Evolutionary conservation across 768 basidiomycete species (phyloP), one percentile per base, ranked within the genome.

Genomic region (Auricularia heimuer): DNA sequence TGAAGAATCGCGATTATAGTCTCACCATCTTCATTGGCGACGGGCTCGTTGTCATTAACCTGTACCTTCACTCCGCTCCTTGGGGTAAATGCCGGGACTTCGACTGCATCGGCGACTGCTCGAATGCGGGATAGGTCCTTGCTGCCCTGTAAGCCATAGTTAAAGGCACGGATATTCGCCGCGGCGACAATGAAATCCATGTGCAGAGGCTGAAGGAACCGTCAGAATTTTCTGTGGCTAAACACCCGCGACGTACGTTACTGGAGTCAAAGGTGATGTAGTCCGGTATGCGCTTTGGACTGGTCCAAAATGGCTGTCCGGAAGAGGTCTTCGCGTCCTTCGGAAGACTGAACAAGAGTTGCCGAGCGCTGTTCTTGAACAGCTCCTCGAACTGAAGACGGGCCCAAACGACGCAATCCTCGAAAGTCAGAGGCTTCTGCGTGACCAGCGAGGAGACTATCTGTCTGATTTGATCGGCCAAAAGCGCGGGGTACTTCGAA

Each of bases 221-320:
- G 54, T 65, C 37, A 68, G 35, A 58, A 64, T 24, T 63, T 65
- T 21, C 54, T 47, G 63, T 4, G 24, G 68, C 35, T 4, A 18
- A 62, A 29, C n/a, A 0, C 78, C 90, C 75, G 72, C 29, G 29
- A 29, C 29, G 2, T 29, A 98, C 96, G 71, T 98, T 87, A 68
- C 82, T 87, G 10, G 92, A 84, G 76, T 94, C 82, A 77, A 98
- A 99, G 4, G 80, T 79, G 67, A 99, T 78, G 34, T 96, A 81
- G 61, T 98, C 94, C 11, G 97, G 97, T 7, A 95, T 96, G 66
- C 97, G 85, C 80, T 99, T 99, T 2, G 97, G 97, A 21, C 95
- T 94, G 70, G 93, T 95, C 97, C 97, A 99, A 83, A 99, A 99
- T 11, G 94, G 95, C 70, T 94, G 92, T 3, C 97, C 97, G 21